Base-by-base conservation (phyloP, 352 stramenopile genomes). In the Blastocystis sp. region DNA sequence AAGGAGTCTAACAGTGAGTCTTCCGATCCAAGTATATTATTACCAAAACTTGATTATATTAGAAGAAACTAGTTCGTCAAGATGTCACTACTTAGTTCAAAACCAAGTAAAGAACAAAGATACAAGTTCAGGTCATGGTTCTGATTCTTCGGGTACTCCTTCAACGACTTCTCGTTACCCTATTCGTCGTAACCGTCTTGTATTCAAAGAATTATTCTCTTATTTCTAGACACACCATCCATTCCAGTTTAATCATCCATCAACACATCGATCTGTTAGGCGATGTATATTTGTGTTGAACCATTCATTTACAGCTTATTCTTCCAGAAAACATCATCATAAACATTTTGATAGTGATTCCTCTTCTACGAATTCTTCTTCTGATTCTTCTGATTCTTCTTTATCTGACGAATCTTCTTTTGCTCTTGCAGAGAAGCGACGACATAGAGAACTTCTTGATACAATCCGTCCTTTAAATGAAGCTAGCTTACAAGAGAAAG, bases 391-490 rank as follows among this genome's bases (percentile, higher is more conserved):
- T 13, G 62, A 48, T 17, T 81, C 70, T 33, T 81, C 70, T 22
- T 81, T 54, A 13, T 84, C 73, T 27, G 48, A 66, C 24, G 51
- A 62, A 24, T 9, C 48, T 22, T 84, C 73, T 35, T 84, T 64
- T 57, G 51, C 33, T 19, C 73, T 19, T 42, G 19, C 51, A 7
- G 51, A 62, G 73, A 84, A 84, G 27, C 48, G 51, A 19, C 44
- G 73, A 15, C 73, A 40, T 15, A 62, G 42, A 15, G 48, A 54
- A 30, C 54, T 64, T 33, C 51, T 84, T 37, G 73, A 68, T 37
- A 68, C 53, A 24, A 84, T 84, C 15, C 73, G 53, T n/a, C 73
- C 73, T 19, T 37, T 84, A 22, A 84, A 84, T 42, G 62, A 35
- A n/a, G 33, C 33, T 9, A 56, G 9, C 7, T 3, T 62, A 3